These are phyloP conservation scores for Rugonectria rugulosa DNA, from an alignment of 2,329 filamentous ascomycete genomes.

Conservation along the genomic window DNA sequence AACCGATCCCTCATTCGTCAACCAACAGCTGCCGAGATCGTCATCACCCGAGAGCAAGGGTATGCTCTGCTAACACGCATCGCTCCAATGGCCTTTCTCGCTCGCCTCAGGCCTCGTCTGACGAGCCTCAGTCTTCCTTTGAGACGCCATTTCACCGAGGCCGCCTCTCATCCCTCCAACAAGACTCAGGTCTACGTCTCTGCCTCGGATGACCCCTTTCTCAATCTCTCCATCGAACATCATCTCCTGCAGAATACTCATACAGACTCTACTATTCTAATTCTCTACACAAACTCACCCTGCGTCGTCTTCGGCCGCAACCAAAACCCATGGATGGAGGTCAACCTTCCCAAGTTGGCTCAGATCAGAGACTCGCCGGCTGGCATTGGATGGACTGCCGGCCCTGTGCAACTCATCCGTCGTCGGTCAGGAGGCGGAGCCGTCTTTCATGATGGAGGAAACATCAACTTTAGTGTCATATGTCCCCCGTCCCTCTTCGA, in stretches of 20 bases:
- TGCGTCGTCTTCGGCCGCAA: constrained; percentile 93
- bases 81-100: constrained; percentile 24
- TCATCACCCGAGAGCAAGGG: no score
- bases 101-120: constrained; percentile 16
- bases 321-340: constrained; percentile 97
- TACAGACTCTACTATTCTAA: constrained; percentile 76
- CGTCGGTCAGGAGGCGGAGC: constrained; percentile 88
- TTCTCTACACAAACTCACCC: constrained; percentile 88
- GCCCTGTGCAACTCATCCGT: constrained; percentile 70
- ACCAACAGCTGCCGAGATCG: no score
- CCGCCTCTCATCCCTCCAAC: constrained; percentile 52
- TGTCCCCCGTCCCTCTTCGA: constrained; percentile 80
- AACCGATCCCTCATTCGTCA: no score
- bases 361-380: constrained; percentile 31
- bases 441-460: constrained; percentile 92
- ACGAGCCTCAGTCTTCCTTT: constrained; percentile 12
- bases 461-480: constrained; percentile 95
- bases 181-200: constrained; percentile 76
- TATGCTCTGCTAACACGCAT: no score
- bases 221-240: constrained; percentile 95
- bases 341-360: constrained; percentile 72
- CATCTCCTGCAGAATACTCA: constrained; percentile 80
- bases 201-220: constrained; percentile 74
- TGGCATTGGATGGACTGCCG: constrained; percentile 37
- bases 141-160: constrained; percentile 45